Conservation (phyloP, 2,329 filamentous ascomycete genomes). For the Beauveria bassiana region DNA sequence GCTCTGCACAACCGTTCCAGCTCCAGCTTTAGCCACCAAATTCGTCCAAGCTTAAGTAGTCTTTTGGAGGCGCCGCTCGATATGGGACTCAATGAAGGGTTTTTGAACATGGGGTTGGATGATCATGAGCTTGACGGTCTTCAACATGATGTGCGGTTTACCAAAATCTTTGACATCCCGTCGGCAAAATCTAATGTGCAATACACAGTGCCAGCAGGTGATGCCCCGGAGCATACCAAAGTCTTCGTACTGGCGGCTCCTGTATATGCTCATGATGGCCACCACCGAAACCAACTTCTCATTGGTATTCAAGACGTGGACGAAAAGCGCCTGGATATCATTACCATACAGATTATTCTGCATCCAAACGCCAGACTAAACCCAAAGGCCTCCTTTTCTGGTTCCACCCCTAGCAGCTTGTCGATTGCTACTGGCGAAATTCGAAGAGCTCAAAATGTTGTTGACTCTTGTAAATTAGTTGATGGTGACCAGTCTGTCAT, state of each 20-base stretch:
- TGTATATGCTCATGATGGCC: conserved; percentile 44
- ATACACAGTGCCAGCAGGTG: conserved; percentile 48
- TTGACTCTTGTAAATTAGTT: conserved; percentile 63
- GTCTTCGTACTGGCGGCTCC: conserved; percentile 62
- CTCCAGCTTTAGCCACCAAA: conserved; percentile 36
- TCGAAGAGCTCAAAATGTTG: conserved; percentile 56
- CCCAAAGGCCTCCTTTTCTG: not conserved
- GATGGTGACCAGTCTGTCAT: conserved; percentile 63
- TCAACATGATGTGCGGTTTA: conserved; percentile 63
- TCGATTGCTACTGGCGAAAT: conserved; percentile 33
- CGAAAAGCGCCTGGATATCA: conserved; percentile 59
- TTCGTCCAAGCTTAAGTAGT: conserved; percentile 49
- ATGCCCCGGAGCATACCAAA: conserved; percentile 47
- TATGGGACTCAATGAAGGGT: conserved; percentile 61
- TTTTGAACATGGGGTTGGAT: conserved; percentile 64
- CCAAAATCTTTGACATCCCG: conserved; percentile 61
- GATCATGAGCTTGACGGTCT: conserved; percentile 66
- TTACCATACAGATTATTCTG: conserved; percentile 51
- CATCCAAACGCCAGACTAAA: conserved; percentile 12
- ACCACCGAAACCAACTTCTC: conserved; percentile 47
- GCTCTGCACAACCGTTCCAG: conserved; percentile 32
- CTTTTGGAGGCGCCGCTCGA: conserved; percentile 63
- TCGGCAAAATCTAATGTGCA: conserved; percentile 53
- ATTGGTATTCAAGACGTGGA: conserved; percentile 64
- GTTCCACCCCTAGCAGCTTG: not conserved